Evolutionary conservation across 768 basidiomycete genomes (phyloP).

Genomic region (Lactarius pseudohatsudake): DNA sequence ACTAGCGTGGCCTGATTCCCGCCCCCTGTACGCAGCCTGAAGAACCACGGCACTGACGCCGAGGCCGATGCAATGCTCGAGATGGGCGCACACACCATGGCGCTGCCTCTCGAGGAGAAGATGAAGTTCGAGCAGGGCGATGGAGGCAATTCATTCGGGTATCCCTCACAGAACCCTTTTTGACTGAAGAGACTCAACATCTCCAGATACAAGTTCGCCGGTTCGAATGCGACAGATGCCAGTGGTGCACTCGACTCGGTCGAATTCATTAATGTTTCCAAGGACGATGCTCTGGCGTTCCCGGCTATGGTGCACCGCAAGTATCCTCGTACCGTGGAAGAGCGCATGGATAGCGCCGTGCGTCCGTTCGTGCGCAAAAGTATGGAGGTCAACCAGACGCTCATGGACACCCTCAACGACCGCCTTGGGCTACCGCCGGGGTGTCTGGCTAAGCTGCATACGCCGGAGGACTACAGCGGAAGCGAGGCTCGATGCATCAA

Average conservation of each 20-base stretch:
- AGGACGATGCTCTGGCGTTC: slow-evolving; percentile 39
- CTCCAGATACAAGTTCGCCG: slow-evolving; percentile 27
- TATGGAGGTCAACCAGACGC: slow-evolving; percentile 33
- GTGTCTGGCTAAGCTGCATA: slow-evolving; percentile 34
- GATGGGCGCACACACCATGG: slow-evolving; percentile 41
- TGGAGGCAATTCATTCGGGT: slow-evolving; percentile 24
- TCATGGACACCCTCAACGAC: slow-evolving; percentile 36
- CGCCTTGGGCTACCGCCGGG: slow-evolving; percentile 38
- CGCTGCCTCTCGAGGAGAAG: slow-evolving; percentile 42
- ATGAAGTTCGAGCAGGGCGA: slow-evolving; percentile 45
- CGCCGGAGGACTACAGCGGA: slow-evolving; percentile 34
- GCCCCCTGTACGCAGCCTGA: slow-evolving; percentile 35
- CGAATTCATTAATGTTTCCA: slow-evolving; percentile 28
- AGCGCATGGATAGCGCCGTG: slow-evolving; percentile 35
- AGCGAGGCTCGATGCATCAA: slow-evolving; percentile 39
- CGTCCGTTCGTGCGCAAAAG: slow-evolving; percentile 36
- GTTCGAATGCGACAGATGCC: slow-evolving; percentile 32
- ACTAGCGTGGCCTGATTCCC: background rate
- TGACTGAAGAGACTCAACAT: background rate
- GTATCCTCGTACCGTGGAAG: slow-evolving; percentile 37
- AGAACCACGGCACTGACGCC: slow-evolving; percentile 43
- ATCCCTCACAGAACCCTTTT: background rate
- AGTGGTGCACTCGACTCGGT: slow-evolving; percentile 30
- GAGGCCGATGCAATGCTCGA: slow-evolving; percentile 41
- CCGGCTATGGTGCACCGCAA: slow-evolving; percentile 36